Evolutionary conservation across 306 rosid genomes (phyloP).

Genomic region (Begonia peltatifolia): DNA sequence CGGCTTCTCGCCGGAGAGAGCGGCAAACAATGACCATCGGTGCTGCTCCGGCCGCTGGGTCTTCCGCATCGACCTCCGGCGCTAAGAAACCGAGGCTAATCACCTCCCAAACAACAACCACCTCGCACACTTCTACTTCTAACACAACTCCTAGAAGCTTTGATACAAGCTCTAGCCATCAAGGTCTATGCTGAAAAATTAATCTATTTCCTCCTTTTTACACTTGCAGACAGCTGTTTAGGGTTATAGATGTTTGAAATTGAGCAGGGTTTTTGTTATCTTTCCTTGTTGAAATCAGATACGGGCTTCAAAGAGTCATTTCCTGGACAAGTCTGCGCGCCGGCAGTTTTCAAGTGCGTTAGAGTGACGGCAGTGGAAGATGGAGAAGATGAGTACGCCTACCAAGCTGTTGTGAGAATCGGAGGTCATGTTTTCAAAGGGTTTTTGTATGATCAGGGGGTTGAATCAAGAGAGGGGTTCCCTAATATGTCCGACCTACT

Average conservation of each 20-base stretch:
- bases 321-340: slow-evolving; percentile 73
- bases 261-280: slow-evolving; percentile 15
- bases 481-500: slow-evolving; percentile 66
- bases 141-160: slow-evolving; percentile 92
- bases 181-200: slow-evolving; percentile 28
- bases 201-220: no score
- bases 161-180: slow-evolving; percentile 86
- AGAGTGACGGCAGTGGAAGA: slow-evolving; percentile 76
- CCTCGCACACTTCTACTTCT: slow-evolving; percentile 83
- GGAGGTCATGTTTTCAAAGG: slow-evolving; percentile 89
- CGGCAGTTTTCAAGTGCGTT: slow-evolving; percentile 92
- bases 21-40: slow-evolving; percentile 34
- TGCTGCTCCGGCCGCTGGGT: slow-evolving; percentile 19
- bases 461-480: slow-evolving; percentile 38
- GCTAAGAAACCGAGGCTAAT: slow-evolving; percentile 74
- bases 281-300: slow-evolving; percentile 21
- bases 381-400: slow-evolving; percentile 68
- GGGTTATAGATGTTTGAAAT: neutral
- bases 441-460: slow-evolving; percentile 69
- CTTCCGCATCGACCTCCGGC: slow-evolving; percentile 59
- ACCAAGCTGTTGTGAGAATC: slow-evolving; percentile 79
- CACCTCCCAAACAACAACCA: slow-evolving; percentile 53
- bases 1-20: slow-evolving; percentile 79
- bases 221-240: neutral
- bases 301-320: slow-evolving; percentile 42